A percentile compares a stretch with the other conserved stretches of the same genome.
These are phyloP conservation scores for Colletotrichum sublineola DNA, from an alignment of 2,329 filamentous ascomycete genomes.

Conservation along the genomic window DNA sequence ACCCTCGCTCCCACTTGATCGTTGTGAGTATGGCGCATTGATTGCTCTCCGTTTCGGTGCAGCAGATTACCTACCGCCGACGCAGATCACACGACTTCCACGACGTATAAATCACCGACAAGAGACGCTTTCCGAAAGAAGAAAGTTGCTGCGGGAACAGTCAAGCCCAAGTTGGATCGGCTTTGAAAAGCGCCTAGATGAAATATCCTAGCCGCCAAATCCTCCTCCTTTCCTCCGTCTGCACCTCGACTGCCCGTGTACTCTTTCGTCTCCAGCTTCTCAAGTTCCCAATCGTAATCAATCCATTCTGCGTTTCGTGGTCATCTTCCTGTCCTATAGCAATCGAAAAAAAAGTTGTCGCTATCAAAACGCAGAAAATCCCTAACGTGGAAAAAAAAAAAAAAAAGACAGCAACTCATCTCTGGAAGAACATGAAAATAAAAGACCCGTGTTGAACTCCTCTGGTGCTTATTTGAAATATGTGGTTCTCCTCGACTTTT, in stretches of 20 bases:
- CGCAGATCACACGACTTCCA: background rate
- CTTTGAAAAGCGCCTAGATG: slow-evolving; percentile 27
- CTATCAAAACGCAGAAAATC: slow-evolving; percentile 17
- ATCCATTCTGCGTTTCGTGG: slow-evolving; percentile 15
- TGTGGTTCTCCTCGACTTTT: slow-evolving; percentile 23
- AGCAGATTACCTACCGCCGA: background rate
- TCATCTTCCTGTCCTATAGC: slow-evolving; percentile 26
- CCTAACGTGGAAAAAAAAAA: slow-evolving; percentile 13
- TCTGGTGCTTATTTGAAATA: slow-evolving; percentile 22
- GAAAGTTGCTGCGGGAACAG: slow-evolving; percentile 3
- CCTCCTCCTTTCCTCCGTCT: background rate
- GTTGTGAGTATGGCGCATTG: too few relatives aligned
- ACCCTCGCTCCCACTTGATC: too few relatives aligned
- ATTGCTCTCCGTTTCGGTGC: background rate
- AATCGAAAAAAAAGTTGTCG: slow-evolving; percentile 7
- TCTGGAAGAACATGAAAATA: slow-evolving; percentile 14
- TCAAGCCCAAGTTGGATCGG: slow-evolving; percentile 33
- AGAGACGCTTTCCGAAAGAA: background rate
- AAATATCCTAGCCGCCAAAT: background rate
- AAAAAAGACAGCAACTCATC: slow-evolving; percentile 10
- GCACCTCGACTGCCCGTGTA: background rate
- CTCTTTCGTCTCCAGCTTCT: background rate
- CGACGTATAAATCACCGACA: background rate
- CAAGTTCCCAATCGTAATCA: background rate
- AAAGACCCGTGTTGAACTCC: slow-evolving; percentile 42